A percentile compares a stretch with the other conserved stretches of the same genome.
Conservation (phyloP, 306 rosid species). For the Cicer chorassanicum region DNA sequence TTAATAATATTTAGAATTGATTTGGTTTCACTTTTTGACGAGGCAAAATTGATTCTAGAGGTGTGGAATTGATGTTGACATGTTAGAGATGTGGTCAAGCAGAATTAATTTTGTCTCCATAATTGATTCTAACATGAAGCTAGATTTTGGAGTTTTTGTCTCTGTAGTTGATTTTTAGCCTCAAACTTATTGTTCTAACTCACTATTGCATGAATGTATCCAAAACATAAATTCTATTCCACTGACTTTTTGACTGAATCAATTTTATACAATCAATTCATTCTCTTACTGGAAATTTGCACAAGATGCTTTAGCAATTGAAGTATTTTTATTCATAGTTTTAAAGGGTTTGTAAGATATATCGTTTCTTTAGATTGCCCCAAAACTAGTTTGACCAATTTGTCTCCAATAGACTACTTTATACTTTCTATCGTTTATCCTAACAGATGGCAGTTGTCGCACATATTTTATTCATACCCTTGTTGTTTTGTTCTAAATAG, state of each 20-base stretch:
- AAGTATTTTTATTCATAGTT: not conserved
- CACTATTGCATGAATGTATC: too few relatives aligned
- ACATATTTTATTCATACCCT: not conserved
- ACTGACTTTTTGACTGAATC: too few relatives aligned
- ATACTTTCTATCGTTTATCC: not conserved
- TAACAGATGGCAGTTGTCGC: not conserved
- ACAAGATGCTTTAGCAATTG: not conserved
- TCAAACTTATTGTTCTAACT: too few relatives aligned
- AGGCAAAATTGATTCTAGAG: too few relatives aligned
- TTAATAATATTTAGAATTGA: not conserved
- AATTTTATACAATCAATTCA: not conserved
- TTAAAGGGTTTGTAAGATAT: not conserved
- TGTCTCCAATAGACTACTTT: not conserved
- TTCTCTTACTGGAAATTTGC: not conserved
- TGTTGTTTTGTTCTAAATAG: conserved; percentile 38
- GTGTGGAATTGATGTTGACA: too few relatives aligned
- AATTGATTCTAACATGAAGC: too few relatives aligned
- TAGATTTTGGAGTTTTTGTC: too few relatives aligned
- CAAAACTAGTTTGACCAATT: not conserved
- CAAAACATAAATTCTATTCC: too few relatives aligned
- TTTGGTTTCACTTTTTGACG: too few relatives aligned
- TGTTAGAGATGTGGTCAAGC: too few relatives aligned
- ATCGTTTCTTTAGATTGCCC: not conserved
- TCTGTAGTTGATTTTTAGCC: too few relatives aligned
- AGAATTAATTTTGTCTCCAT: too few relatives aligned